Conservation (phyloP, 371 early-diverging fungal species). For the Lichtheimia ornata region DNA sequence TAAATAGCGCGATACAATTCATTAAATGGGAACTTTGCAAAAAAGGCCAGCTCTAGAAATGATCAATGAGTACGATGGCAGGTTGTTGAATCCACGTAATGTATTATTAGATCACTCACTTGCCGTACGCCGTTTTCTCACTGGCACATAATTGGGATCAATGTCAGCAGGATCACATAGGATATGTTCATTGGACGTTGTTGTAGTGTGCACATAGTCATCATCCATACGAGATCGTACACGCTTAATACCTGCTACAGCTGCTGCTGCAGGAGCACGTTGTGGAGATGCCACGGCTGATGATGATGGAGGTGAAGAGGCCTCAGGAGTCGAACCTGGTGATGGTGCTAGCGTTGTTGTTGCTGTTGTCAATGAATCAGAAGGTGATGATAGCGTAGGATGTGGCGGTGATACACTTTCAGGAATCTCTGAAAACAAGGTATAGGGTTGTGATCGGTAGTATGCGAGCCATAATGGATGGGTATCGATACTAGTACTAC, state of each 20-base stretch:
- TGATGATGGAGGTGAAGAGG: not conserved
- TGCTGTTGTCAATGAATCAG: not conserved
- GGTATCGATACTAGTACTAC: slow-evolving; percentile 15
- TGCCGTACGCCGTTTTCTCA: slow-evolving; percentile 28
- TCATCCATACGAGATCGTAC: too few species aligned
- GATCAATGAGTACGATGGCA: not conserved
- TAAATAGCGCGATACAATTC: slow-evolving; percentile 57
- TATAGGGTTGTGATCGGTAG: slow-evolving; percentile 27
- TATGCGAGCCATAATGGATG: slow-evolving; percentile 43
- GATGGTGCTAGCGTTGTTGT: not conserved
- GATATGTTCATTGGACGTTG: not conserved
- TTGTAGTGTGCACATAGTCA: not conserved
- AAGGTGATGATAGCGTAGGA: slow-evolving; percentile 1
- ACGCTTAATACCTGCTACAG: not conserved
- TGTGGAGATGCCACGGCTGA: slow-evolving; percentile 1
- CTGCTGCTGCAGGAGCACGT: not conserved
- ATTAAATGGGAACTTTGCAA: slow-evolving; percentile 41
- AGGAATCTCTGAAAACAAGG: slow-evolving; percentile 32
- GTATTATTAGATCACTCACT: slow-evolving; percentile 17
- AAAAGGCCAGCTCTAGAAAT: slow-evolving; percentile 47
- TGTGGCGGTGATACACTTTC: slow-evolving; percentile 9
- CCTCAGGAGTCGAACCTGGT: slow-evolving; percentile 6
- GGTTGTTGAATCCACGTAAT: too few species aligned
- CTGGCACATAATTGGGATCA: slow-evolving; percentile 41
- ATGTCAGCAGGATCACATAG: slow-evolving; percentile 17